These are phyloP conservation scores for Zymoseptoria crescenta DNA, from an alignment of 2,329 filamentous ascomycete genomes.

Conservation along the genomic window DNA sequence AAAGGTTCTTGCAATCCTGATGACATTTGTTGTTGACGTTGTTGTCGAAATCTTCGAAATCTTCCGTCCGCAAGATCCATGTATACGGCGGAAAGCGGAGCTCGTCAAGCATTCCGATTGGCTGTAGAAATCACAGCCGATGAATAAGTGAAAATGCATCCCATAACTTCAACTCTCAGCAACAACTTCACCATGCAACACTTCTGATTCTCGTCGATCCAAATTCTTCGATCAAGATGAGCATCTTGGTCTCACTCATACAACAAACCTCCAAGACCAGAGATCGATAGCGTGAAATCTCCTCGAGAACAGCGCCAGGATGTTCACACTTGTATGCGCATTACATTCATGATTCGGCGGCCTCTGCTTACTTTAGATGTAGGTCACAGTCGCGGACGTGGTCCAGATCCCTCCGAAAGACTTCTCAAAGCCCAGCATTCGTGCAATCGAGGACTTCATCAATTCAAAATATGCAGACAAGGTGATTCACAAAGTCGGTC, in stretches of 20 bases:
- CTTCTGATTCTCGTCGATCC: not conserved
- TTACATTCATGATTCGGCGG: too few relatives aligned
- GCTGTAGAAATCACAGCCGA: not conserved
- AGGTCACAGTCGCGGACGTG: constrained; percentile 92
- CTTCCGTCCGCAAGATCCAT: not conserved
- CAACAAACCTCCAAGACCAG: not conserved
- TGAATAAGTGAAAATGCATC: not conserved
- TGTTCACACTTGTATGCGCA: constrained; percentile 12
- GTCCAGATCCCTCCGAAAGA: constrained; percentile 87
- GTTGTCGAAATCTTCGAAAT: not conserved
- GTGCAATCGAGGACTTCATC: constrained; percentile 92
- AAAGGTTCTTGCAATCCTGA: not conserved
- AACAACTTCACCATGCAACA: not conserved
- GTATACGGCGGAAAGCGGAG: not conserved
- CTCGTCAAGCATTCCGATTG: not conserved
- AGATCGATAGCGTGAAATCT: not conserved
- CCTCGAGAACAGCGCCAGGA: not conserved
- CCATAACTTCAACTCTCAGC: not conserved
- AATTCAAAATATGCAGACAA: constrained; percentile 96
- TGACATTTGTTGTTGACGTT: not conserved
- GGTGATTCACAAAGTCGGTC: constrained; percentile 85
- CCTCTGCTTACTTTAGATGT: not conserved
- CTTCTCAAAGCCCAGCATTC: constrained; percentile 71
- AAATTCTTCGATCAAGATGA: not conserved
- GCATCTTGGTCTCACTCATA: not conserved